Evolutionary conservation across 2,329 filamentous ascomycete species (phyloP).

Genomic region (Botrytis deweyae): DNA sequence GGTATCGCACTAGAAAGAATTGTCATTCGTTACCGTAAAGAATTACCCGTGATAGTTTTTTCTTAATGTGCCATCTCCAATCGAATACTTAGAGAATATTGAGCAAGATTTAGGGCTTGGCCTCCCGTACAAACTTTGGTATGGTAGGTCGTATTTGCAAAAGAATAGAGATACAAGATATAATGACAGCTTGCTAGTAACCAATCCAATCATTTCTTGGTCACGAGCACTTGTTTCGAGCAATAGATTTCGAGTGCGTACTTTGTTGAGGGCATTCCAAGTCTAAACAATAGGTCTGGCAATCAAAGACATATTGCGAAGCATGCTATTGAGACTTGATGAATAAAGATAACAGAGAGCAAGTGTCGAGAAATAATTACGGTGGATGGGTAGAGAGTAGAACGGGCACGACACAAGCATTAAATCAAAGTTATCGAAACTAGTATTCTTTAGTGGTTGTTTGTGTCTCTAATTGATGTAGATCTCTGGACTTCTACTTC

Average conservation of each 20-base stretch:
- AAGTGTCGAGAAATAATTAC: background rate
- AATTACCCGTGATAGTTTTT: background rate
- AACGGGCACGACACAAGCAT: background rate
- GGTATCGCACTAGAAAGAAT: conserved; percentile 4
- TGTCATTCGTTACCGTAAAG: background rate
- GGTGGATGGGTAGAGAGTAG: background rate
- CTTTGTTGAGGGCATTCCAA: background rate
- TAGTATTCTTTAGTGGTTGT: background rate
- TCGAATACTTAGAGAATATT: background rate
- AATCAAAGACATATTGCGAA: background rate
- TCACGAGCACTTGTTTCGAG: background rate
- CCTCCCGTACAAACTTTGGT: background rate
- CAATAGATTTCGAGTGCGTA: background rate
- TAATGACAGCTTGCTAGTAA: background rate
- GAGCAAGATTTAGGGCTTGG: background rate
- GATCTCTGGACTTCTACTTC: background rate
- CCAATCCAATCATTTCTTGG: background rate
- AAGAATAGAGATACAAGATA: background rate
- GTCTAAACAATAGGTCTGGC: background rate
- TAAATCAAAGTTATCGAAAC: conserved; percentile 3
- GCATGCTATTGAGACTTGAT: background rate
- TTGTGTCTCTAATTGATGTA: background rate
- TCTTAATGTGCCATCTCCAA: background rate
- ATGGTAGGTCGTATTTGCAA: background rate
- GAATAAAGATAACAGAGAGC: background rate